These are phyloP conservation scores for Echria macrotheca DNA, from an alignment of 495 filamentous ascomycete genomes.

Conservation along the genomic window DNA sequence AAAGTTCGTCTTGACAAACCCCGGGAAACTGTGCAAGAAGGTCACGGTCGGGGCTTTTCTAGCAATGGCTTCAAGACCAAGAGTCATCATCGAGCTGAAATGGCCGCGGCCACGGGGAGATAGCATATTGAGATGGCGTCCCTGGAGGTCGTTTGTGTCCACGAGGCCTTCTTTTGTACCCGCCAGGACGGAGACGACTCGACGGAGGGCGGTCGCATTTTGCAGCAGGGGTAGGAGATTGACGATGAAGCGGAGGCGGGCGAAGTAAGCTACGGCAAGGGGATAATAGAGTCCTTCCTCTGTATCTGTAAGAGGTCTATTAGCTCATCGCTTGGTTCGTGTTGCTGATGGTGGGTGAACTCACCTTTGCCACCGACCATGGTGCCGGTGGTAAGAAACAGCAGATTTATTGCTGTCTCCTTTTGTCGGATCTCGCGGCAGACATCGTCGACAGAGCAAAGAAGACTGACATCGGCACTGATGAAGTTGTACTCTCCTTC, in stretches of 20 bases:
- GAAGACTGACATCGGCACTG: slow-evolving; percentile 49
- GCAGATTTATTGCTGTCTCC: slow-evolving; percentile 45
- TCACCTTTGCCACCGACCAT: slow-evolving; percentile 25
- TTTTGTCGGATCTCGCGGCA: slow-evolving; percentile 47
- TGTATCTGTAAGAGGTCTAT: slow-evolving; percentile 39
- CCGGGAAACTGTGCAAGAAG: slow-evolving; percentile 57
- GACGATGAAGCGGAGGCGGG: slow-evolving; percentile 54
- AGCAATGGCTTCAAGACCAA: slow-evolving; percentile 46
- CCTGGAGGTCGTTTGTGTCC: slow-evolving; percentile 42
- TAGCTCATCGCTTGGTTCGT: not conserved
- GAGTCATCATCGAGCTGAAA: slow-evolving; percentile 41
- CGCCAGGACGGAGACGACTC: slow-evolving; percentile 53
- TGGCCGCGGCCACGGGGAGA: slow-evolving; percentile 40
- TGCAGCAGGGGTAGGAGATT: slow-evolving; percentile 59
- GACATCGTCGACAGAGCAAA: slow-evolving; percentile 53
- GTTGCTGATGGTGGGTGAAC: not conserved
- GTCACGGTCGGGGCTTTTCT: slow-evolving; percentile 40
- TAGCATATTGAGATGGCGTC: slow-evolving; percentile 19
- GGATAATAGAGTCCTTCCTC: slow-evolving; percentile 52
- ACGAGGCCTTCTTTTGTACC: slow-evolving; percentile 51
- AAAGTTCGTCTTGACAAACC: slow-evolving; percentile 41
- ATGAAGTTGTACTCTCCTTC: slow-evolving; percentile 50
- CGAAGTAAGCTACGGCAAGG: slow-evolving; percentile 53
- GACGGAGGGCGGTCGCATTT: slow-evolving; percentile 39
- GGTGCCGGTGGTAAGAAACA: slow-evolving; percentile 52